Evolutionary conservation across 371 early-diverging fungal genomes (phyloP), one percentile per base, ranked within the genome.

Genomic region (Mucor ambiguus): DNA sequence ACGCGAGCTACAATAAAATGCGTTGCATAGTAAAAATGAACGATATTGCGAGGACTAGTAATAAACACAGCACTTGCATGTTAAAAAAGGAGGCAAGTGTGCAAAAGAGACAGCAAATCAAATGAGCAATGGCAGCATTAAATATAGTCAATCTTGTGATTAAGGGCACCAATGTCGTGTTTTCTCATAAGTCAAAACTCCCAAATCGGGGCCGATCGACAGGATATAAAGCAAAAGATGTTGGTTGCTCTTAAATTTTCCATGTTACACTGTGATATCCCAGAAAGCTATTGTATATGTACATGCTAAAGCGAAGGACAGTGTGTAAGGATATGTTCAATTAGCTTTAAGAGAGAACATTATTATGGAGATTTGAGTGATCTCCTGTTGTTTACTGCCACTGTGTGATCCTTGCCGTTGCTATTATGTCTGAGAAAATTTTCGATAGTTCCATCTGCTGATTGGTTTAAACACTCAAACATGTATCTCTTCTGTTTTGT

Each of bases 401-500:
- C 28, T 28, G 52, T 16, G 28, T 26, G 52, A 52, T 41, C 16
- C 16, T 16, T 14, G 4, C 11, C 3, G 46, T 46, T 46, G 46
- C 18, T 18, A 46, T 2, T 18, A 44, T 18, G 20, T 46, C 46
- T 46, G 46, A 46, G 46, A 46, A 26, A 14, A 6, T 52, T 52
- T 28, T 24, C 24, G 4, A 52, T 41, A 41, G 41, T 5, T 28
- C 26, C 24, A 52, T 16, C 52, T 52, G 52, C 52, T 52, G 52
- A 52, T 28, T 52, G 52, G 52, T 28, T 28, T 28, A 52, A 28
- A 52, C 24, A 26, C 52, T 52, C 26, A 28, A 52, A 52, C 52
- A 52, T 52, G 52, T 52, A 52, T 52, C 41, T 52, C 52, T 24
- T 52, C 28, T 26, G 2, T 52, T 26, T 52, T 46, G 46, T 46